Evolutionary conservation across 352 stramenopile species (phyloP).

Genomic region (Phytophthora europaea): DNA sequence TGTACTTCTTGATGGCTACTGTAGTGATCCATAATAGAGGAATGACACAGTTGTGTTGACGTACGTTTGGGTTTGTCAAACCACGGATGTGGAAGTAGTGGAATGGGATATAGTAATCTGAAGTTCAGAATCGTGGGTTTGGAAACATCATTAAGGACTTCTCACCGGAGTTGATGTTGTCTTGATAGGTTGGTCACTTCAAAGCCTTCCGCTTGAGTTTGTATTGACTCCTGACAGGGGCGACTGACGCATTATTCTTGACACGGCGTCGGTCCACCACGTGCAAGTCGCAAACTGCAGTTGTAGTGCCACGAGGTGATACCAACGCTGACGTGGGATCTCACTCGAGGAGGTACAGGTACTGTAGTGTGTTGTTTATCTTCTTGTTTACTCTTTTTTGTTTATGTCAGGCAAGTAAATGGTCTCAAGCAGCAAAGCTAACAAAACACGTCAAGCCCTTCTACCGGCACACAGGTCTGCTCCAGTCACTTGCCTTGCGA

Average conservation of each 20-base stretch:
- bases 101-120: too few relatives aligned
- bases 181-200: too few relatives aligned
- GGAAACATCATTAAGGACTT: too few relatives aligned
- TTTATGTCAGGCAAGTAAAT: conserved; percentile 28
- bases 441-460: conserved; percentile 37
- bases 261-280: too few relatives aligned
- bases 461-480: conserved; percentile 27
- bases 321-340: too few relatives aligned
- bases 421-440: conserved; percentile 36
- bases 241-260: too few relatives aligned
- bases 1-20: background rate
- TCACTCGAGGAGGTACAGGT: too few relatives aligned
- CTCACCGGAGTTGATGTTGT: too few relatives aligned
- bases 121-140: too few relatives aligned
- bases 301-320: too few relatives aligned
- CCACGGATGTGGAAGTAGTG: too few relatives aligned
- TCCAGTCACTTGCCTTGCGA: conserved; percentile 16
- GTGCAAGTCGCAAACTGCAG: too few relatives aligned
- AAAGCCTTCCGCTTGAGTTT: background rate
- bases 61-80: background rate
- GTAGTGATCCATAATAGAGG: background rate
- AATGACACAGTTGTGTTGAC: background rate
- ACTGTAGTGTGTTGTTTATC: background rate
- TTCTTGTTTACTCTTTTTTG: conserved; percentile 22
- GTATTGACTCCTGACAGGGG: background rate